Percentiles rank a stretch among this genome's conserved stretches.
These are phyloP conservation scores for Fraxinus anomala DNA, from an alignment of 257 asterid genomes.

Conservation along the genomic window DNA sequence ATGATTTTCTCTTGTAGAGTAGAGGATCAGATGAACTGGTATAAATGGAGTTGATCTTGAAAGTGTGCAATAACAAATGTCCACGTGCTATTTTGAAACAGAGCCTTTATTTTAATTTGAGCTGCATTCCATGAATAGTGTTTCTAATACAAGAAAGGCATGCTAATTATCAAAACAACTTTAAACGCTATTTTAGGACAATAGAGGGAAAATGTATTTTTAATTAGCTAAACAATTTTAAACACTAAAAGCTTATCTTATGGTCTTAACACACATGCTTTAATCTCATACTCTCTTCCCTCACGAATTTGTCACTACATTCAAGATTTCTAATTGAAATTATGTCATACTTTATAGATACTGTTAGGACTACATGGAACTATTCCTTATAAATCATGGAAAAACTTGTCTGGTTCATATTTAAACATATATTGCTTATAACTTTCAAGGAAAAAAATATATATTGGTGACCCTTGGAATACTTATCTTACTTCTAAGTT, in stretches of 20 bases:
- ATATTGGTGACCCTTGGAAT: neutral
- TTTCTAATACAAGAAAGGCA: neutral
- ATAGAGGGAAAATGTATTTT: neutral
- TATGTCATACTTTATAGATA: neutral
- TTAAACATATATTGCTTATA: neutral
- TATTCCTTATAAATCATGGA: neutral
- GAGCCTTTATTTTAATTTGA: neutral
- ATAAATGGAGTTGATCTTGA: slow-evolving; percentile 7
- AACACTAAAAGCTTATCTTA: neutral
- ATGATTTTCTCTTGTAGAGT: neutral
- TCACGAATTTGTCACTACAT: neutral
- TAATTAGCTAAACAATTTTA: neutral
- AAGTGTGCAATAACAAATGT: slow-evolving; percentile 11
- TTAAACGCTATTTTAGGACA: neutral
- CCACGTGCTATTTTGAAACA: slow-evolving; percentile 5
- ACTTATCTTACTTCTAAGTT: slow-evolving; percentile 1
- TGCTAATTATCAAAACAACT: neutral
- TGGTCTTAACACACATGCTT: neutral
- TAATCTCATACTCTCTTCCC: neutral
- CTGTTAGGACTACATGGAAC: neutral
- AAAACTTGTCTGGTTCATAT: neutral
- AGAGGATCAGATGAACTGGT: slow-evolving; percentile 18
- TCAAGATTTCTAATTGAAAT: neutral
- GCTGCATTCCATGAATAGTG: slow-evolving; percentile 9
- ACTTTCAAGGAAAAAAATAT: neutral